Base-by-base conservation (phyloP, 768 basidiomycete genomes). In the Lepiota venenata region DNA sequence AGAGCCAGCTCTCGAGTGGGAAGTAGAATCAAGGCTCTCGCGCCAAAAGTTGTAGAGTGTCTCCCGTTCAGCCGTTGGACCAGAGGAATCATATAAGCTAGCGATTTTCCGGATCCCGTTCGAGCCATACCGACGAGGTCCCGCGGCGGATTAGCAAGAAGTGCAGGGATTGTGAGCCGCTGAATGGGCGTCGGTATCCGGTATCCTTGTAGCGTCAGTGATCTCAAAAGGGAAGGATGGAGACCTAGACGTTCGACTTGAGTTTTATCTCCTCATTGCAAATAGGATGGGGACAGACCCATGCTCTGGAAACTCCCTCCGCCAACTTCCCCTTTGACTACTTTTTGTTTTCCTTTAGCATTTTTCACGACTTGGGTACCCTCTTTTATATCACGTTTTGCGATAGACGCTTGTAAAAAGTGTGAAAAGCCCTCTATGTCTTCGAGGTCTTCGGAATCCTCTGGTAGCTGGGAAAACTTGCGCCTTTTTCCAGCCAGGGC, bases 101-200 rank as follows among this genome's bases (percentile, higher is more conserved):
- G 81, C 9, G 95, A 95, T 73, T 98, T 98, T 56, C 97, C 97
- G 1, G 94, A 97, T 39, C 97, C 97, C 3, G 97, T 99, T 36
- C 97, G 82, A 36, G 97, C 96, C 97, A 98, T 99, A 39, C 93
- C 96, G 12, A 98, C 93, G 12, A 99, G 83, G 71, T 97, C 95
- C 49, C 90, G 78, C 8, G 94, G 93, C 38, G 95, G 93, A 39
- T 80, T 83, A 11, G 87, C 70, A 37, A 98, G 81, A 39, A 97
- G 81, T 16, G 85, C 76, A 5, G 97, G 97, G 42, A 99, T 91
- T 2, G 93, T 75, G 20, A 89, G 79, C 5, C 96, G 84, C 69
- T 99, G 97, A 47, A 99, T 98, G 0, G 97, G 97, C 0, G 97
- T 99, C 12, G 97, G 97, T 41, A 86, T 88, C 35, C 91, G 87